These are phyloP conservation scores for Pseudocercospora pini-densiflorae DNA, from an alignment of 2,329 filamentous ascomycete genomes.

Conservation along the genomic window DNA sequence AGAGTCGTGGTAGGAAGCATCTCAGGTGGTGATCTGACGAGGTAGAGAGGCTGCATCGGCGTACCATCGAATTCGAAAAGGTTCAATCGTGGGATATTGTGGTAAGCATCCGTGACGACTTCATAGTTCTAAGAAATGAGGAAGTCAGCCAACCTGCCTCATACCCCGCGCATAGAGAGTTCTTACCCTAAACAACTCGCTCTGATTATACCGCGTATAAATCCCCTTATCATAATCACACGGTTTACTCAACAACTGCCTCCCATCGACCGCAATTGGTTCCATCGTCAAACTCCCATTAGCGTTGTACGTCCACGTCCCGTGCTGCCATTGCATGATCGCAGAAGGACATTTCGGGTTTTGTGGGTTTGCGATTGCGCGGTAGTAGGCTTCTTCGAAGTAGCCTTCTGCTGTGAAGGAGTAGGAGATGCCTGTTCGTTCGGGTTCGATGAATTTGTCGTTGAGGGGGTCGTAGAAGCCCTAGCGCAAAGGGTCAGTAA, in stretches of 20 bases:
- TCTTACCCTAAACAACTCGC: constrained; percentile 64
- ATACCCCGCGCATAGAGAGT: background rate
- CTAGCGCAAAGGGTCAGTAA: constrained; percentile 44
- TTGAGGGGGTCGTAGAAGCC: constrained; percentile 71
- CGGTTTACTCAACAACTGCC: constrained; percentile 68
- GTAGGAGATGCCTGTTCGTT: constrained; percentile 71
- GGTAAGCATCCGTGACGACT: constrained; percentile 62
- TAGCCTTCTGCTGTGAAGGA: constrained; percentile 71
- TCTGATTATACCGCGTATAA: constrained; percentile 71
- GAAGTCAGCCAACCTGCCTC: background rate
- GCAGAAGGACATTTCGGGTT: constrained; percentile 65
- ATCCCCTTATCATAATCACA: constrained; percentile 60
- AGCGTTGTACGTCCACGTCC: constrained; percentile 59
- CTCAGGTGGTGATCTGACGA: constrained; percentile 64
- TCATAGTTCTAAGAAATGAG: constrained; percentile 45
- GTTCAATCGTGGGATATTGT: constrained; percentile 66
- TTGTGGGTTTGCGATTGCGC: constrained; percentile 65
- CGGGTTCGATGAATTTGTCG: constrained; percentile 69
- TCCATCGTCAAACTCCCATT: constrained; percentile 64
- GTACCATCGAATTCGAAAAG: constrained; percentile 67
- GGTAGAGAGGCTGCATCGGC: constrained; percentile 70
- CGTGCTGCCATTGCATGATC: constrained; percentile 76
- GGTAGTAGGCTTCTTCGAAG: constrained; percentile 73
- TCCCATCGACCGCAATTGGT: constrained; percentile 68
- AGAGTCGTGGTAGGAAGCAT: constrained; percentile 73